Conservation (phyloP, 2,329 filamentous ascomycete species). For the Neonectria neomacrospora region DNA sequence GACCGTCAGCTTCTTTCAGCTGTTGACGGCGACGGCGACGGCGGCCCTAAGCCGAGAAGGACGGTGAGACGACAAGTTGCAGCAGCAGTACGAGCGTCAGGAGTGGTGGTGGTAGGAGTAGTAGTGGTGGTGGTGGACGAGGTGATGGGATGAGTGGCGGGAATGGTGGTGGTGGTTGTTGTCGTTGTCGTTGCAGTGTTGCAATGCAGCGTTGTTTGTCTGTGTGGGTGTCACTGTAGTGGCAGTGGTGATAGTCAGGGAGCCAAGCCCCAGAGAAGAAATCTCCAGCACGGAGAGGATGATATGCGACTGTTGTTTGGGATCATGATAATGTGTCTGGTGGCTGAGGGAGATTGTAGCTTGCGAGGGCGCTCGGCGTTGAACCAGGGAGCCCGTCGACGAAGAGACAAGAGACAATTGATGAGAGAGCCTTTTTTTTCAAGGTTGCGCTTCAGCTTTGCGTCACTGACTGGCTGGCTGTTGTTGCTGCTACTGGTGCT, state of each 20-base stretch:
- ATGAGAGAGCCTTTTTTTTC: neutral
- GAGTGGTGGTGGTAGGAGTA: neutral
- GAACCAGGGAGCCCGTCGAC: constrained; percentile 28
- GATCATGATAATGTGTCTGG: constrained; percentile 53
- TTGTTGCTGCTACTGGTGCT: neutral
- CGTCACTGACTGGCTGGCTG: constrained; percentile 10
- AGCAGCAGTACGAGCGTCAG: constrained; percentile 22
- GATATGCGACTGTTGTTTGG: constrained; percentile 50
- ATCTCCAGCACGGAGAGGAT: constrained; percentile 55
- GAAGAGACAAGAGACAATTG: constrained; percentile 8
- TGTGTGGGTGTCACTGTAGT: constrained; percentile 18
- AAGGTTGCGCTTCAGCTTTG: constrained; percentile 14
- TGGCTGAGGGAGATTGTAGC: constrained; percentile 21
- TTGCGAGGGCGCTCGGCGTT: constrained; percentile 30
- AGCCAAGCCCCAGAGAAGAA: constrained; percentile 53
- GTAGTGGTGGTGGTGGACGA: neutral
- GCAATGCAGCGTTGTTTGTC: constrained; percentile 10
- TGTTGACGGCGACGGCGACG: constrained; percentile 27
- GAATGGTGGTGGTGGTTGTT: constrained; percentile 1
- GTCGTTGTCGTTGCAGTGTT: constrained; percentile 16
- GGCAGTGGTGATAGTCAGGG: constrained; percentile 48
- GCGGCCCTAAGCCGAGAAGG: constrained; percentile 12
- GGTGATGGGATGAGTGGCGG: constrained; percentile 11
- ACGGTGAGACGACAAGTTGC: constrained; percentile 12
- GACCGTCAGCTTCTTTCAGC: constrained; percentile 30